phyloP scores from a whole-genome alignment of 345 rosid genomes.

The Boechera divaricarpa region DNA sequence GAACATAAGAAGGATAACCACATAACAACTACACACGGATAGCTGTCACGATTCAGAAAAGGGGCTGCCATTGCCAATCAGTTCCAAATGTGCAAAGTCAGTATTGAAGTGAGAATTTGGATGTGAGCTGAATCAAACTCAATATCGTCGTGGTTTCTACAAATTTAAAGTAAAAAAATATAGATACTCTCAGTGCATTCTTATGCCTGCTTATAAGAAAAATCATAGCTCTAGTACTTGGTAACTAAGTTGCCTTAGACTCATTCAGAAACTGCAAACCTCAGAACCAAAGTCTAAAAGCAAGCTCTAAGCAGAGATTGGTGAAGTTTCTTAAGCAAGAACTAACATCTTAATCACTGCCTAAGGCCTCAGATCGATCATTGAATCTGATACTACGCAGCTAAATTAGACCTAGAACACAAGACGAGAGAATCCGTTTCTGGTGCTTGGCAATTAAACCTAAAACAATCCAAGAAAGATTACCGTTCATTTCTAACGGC shows the following conservation, averaged over 20 bases:
- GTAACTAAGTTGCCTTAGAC: neutral
- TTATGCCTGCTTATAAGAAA: neutral
- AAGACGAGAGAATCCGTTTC: too few relatives aligned
- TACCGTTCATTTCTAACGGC: constrained; percentile 75
- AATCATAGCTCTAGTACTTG: neutral
- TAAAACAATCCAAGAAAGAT: neutral
- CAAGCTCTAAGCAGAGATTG: neutral
- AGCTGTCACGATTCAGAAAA: neutral
- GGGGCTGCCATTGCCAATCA: neutral
- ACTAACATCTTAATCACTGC: neutral
- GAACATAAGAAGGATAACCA: neutral
- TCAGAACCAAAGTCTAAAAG: neutral
- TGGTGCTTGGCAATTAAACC: neutral
- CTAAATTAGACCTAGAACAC: too few relatives aligned
- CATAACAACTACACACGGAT: neutral
- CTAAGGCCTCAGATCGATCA: neutral
- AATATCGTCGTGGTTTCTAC: neutral
- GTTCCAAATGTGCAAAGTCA: neutral
- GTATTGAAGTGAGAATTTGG: neutral
- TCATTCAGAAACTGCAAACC: constrained; percentile 1
- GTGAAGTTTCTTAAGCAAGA: constrained; percentile 12
- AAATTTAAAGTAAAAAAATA: constrained; percentile 6
- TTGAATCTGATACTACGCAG: neutral
- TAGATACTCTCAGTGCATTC: neutral
- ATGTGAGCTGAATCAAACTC: neutral